Evolutionary conservation across 768 basidiomycete species (phyloP).

Genomic region (Boletus vinaceobasis): DNA sequence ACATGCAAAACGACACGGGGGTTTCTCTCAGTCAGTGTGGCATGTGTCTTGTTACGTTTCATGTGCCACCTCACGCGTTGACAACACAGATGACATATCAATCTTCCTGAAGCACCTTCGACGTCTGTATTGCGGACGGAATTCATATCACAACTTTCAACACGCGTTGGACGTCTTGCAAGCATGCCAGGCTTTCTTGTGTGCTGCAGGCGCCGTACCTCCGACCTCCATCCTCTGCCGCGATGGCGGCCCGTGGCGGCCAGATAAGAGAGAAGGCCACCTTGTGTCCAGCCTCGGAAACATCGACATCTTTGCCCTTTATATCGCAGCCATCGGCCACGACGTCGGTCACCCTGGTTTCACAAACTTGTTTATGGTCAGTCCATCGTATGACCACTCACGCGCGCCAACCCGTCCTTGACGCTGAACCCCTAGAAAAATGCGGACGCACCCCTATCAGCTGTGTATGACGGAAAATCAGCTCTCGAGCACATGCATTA

Average conservation of each 20-base stretch:
- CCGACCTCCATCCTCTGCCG: conserved; percentile 57
- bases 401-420: not conserved
- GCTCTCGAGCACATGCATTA: conserved; percentile 93
- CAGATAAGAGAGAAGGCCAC: conserved; percentile 37
- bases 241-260: conserved; percentile 35
- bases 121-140: conserved; percentile 85
- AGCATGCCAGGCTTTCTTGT: conserved; percentile 83
- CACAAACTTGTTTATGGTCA: conserved; percentile 89
- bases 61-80: conserved; percentile 15
- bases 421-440: conserved; percentile 64
- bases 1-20: conserved; percentile 57
- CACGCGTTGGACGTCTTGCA: conserved; percentile 97
- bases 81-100: conserved; percentile 61
- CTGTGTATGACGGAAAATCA: conserved; percentile 85
- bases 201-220: conserved; percentile 76
- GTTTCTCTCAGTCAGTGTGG: conserved; percentile 54
- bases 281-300: conserved; percentile 46
- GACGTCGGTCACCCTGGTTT: conserved; percentile 97
- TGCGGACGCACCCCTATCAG: conserved; percentile 82
- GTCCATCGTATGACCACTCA: conserved; percentile 23
- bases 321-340: conserved; percentile 93
- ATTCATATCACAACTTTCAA: conserved; percentile 97
- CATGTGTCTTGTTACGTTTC: conserved; percentile 18
- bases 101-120: conserved; percentile 83
- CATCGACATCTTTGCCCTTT: conserved; percentile 79